Evolutionary conservation across 2,329 filamentous ascomycete species (phyloP).

Genomic region (Ceratocystis variospora): DNA sequence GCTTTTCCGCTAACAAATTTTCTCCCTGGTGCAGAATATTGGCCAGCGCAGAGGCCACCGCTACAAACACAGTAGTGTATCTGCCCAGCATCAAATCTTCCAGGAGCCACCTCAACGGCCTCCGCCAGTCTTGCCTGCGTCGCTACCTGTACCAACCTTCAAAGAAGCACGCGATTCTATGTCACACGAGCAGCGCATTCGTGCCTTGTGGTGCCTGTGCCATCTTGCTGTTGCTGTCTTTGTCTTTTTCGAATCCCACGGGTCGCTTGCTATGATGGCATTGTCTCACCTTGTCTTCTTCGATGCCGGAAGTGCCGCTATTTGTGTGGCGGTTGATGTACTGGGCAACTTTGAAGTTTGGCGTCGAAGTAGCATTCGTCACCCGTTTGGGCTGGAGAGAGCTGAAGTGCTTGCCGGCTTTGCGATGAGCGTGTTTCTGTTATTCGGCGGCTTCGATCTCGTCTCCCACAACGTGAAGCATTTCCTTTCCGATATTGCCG

Average conservation of each 20-base stretch:
- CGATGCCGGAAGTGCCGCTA: conserved; percentile 78
- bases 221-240: conserved; percentile 73
- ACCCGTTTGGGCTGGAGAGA: conserved; percentile 85
- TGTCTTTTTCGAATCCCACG: conserved; percentile 73
- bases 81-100: conserved; percentile 80
- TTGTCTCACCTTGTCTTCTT: conserved; percentile 90
- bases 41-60: conserved; percentile 88
- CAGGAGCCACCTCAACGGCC: conserved; percentile 77
- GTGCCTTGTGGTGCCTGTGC: conserved; percentile 79
- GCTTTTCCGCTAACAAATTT: background rate
- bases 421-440: conserved; percentile 83
- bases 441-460: conserved; percentile 96
- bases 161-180: conserved; percentile 81
- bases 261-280: conserved; percentile 80
- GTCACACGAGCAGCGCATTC: conserved; percentile 70
- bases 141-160: conserved; percentile 78
- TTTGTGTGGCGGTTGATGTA: conserved; percentile 86
- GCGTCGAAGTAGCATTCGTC: conserved; percentile 80
- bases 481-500: conserved; percentile 29
- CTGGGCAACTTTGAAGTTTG: conserved; percentile 96
- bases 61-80: conserved; percentile 94
- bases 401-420: conserved; percentile 91
- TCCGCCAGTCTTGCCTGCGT: conserved; percentile 78
- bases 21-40: conserved; percentile 48
- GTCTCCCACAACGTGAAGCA: conserved; percentile 91